These are phyloP conservation scores for Centrapalus pauciflorus DNA, from an alignment of 129 eudicot genomes.

Conservation along the genomic window DNA sequence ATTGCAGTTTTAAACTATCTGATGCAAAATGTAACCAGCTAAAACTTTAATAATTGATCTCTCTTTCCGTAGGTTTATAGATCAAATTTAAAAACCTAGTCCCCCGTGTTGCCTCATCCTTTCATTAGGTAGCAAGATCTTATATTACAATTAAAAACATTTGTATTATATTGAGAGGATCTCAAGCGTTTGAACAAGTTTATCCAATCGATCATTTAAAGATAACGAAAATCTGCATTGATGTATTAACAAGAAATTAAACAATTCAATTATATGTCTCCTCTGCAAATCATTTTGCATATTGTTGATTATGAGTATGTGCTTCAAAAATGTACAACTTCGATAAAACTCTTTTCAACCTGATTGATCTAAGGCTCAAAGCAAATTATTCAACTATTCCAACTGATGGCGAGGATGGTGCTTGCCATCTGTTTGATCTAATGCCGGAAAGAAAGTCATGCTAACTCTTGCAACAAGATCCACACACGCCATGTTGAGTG, in stretches of 20 bases:
- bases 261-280: not conserved
- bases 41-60: too few relatives aligned
- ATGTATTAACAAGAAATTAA: not conserved
- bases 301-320: not conserved
- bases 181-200: not conserved
- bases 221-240: not conserved
- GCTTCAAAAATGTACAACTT: constrained; percentile 16
- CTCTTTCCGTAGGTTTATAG: too few relatives aligned
- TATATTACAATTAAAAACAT: too few relatives aligned
- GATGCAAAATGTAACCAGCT: too few relatives aligned
- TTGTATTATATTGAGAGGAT: too few relatives aligned
- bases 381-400: constrained; percentile 9
- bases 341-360: constrained; percentile 7
- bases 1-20: too few relatives aligned
- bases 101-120: too few relatives aligned
- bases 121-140: too few relatives aligned
- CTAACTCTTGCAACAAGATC: constrained; percentile 10
- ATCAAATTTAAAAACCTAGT: too few relatives aligned
- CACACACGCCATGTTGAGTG: not conserved
- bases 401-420: not conserved
- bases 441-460: constrained; percentile 17
- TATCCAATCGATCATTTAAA: not conserved
- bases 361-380: constrained; percentile 22
- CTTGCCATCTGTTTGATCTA: constrained; percentile 13
- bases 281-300: not conserved